Conservation (phyloP, 169 alveolate genomes). For the Plasmodium ovale region DNA sequence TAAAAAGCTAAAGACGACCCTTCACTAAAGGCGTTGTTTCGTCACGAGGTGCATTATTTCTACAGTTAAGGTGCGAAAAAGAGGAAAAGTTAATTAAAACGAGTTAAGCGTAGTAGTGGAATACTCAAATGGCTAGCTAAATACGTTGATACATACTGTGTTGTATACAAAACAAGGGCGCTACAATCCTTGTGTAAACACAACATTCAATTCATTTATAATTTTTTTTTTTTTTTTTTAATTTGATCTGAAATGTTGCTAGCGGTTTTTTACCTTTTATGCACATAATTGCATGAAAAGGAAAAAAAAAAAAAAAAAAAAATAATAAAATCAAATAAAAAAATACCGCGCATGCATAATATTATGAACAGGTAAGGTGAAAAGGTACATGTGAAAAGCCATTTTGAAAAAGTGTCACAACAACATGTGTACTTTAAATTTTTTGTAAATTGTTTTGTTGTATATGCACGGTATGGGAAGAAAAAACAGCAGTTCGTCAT, state of each 20-base stretch:
- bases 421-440: constrained; percentile 67
- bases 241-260: not conserved
- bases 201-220: too few species aligned
- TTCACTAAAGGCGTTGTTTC: not conserved
- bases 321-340: constrained; percentile 5
- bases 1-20: not conserved
- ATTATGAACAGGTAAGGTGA: not conserved
- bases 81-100: not conserved
- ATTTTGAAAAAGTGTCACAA: not conserved
- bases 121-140: too few species aligned
- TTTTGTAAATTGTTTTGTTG: constrained; percentile 65
- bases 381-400: not conserved
- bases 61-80: not conserved
- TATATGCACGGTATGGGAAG: constrained; percentile 61
- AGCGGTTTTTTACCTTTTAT: not conserved
- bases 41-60: not conserved
- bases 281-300: constrained; percentile 33
- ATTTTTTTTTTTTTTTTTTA: not conserved
- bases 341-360: not conserved
- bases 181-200: too few species aligned
- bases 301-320: constrained; percentile 15
- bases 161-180: too few species aligned
- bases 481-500: constrained; percentile 30
- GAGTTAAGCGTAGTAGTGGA: too few species aligned
- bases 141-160: too few species aligned